Base-by-base conservation (phyloP, 2,329 filamentous ascomycete species). In the Coleophoma eucalyptorum region DNA sequence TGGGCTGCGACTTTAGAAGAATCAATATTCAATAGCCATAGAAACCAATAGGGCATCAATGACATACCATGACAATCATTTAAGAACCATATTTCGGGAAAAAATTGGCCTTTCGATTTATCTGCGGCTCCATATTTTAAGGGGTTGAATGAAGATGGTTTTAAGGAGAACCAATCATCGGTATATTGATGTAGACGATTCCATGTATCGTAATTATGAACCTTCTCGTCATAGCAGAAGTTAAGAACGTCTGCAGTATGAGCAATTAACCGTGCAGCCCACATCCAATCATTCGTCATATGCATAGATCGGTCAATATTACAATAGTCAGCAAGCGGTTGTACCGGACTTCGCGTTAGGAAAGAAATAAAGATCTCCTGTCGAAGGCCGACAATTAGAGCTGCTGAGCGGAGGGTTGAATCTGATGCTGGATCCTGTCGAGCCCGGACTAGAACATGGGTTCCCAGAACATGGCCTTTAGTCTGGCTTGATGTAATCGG, bases 21-120 rank as follows among this genome's bases (percentile, higher is more conserved):
- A n/a, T n/a, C n/a, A n/a, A n/a, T n/a, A n/a, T n/a, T n/a, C n/a
- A n/a, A n/a, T n/a, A n/a, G n/a, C n/a, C n/a, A n/a, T n/a, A n/a
- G n/a, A n/a, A n/a, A n/a, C n/a, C n/a, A n/a, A n/a, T n/a, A n/a
- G n/a, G n/a, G n/a, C n/a, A n/a, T n/a, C 5, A 2, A 31, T 1
- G 32, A 31, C 43, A n/a, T 31, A 46, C 43, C 43, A 19, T 46
- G 43, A 35, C 43, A 46, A 35, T 46, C 43, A 35, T 46, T 46
- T 8, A 34, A 11, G 10, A 46, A 34, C 31, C 12, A 16, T 11
- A 46, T 13, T 7, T 8, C 18, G 12, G 43, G 43, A 13, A 46
- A 46, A 6, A 46, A 11, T 11, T 16, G 12, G 3, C 21, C 43
- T 32, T 33, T 38, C 35, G 15, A 13, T 4, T 13, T 12, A 31